Evolutionary conservation across 768 basidiomycete species (phyloP), one percentile per base, ranked within the genome.

Genomic region (Leccinum broughii): DNA sequence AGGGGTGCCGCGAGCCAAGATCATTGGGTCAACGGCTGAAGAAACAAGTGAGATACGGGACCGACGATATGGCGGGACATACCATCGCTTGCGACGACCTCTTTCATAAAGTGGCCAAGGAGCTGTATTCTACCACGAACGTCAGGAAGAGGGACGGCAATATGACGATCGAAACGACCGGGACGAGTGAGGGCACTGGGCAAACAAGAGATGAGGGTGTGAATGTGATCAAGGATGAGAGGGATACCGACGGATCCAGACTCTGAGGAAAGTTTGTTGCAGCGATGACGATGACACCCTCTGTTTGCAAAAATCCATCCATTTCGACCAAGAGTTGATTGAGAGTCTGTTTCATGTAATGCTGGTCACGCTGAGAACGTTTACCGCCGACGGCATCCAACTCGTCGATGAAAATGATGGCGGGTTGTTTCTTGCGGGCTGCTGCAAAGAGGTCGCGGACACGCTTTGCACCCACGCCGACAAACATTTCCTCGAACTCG

Each of bases 331-430:
- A 82, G 15, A 99, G 83, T 75, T 98, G 96, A 69, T 99, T 99
- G 51, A 99, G 81, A 0, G 97, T 95, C 74, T 93, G 92, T 67
- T 93, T 93, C 87, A 92, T 86, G 76, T 93, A 92, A 68, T 91
- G 89, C 74, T 94, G 89, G 63, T 93, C 90, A 59, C 89, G 84
- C 61, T 83, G 85, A 66, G 85, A 90, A 50, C 95, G 87, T 75
- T 93, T 95, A 20, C 91, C 88, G 54, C 95, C 95, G 63, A 98
- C 91, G 2, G 95, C 93, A 70, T 98, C 95, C 34, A 98, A 78
- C 70, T 98, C 95, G 67, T 98, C 95, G 68, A 99, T 98, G 77
- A 99, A 99, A 62, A 99, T 94, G 74, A 99, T 98, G 15, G 97
- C 90, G 6, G 97, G 95, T 61, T 95, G 86, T 72, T 92, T 92